A percentile compares a stretch with the other conserved stretches of the same genome.
These are phyloP conservation scores for Talaromyces sp. DNA, from an alignment of 2,329 filamentous ascomycete species.

Conservation along the genomic window DNA sequence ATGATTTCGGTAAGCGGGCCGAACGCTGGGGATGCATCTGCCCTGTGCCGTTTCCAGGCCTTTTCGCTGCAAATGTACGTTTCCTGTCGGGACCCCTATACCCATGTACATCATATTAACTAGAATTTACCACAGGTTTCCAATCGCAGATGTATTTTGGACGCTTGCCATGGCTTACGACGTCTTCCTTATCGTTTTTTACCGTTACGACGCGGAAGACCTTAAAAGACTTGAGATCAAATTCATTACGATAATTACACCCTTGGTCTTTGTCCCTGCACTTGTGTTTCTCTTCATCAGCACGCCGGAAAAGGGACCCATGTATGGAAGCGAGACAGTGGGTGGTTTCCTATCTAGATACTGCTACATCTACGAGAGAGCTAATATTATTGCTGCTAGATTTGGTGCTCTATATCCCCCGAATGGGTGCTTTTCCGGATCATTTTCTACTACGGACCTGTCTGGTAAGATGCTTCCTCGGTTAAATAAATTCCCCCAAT, in stretches of 20 bases:
- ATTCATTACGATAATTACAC: conserved; percentile 27
- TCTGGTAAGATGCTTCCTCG: conserved; percentile 23
- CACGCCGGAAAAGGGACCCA: conserved; percentile 25
- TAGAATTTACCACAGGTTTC: conserved; percentile 24
- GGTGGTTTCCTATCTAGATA: conserved; percentile 9
- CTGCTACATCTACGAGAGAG: neutral
- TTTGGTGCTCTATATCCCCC: conserved; percentile 37
- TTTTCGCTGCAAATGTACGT: conserved; percentile 36
- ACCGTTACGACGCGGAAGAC: conserved; percentile 27
- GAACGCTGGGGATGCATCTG: conserved; percentile 26
- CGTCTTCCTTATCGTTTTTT: conserved; percentile 34
- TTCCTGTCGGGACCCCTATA: neutral
- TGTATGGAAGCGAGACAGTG: conserved; percentile 35
- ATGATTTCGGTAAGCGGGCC: conserved; percentile 38
- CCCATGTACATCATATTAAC: neutral
- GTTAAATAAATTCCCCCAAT: neutral
- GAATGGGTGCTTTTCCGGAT: conserved; percentile 33
- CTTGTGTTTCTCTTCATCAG: conserved; percentile 31
- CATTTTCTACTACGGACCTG: conserved; percentile 33
- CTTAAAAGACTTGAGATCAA: conserved; percentile 29
- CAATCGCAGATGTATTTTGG: conserved; percentile 35
- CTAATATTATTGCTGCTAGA: conserved; percentile 16
- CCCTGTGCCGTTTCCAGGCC: conserved; percentile 35
- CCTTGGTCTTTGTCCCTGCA: conserved; percentile 30
- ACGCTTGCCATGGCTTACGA: conserved; percentile 35